Base-by-base conservation (phyloP, 208 protist genomes). In the Baffinella frigidus region DNA sequence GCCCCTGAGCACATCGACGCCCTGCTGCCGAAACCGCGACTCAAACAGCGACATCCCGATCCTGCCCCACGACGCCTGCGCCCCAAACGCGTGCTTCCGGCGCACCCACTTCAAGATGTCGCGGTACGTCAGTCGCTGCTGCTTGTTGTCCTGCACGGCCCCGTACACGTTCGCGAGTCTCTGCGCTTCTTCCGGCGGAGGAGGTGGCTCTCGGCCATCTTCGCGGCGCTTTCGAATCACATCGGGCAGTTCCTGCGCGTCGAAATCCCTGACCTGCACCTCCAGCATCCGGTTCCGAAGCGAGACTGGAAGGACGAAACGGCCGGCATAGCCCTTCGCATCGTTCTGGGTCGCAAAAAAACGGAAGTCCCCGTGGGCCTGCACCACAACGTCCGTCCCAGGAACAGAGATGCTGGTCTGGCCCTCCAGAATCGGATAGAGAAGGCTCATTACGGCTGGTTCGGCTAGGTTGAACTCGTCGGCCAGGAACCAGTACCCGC, bases 401-500 rank as follows among this genome's bases (percentile, higher is more conserved):
- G 73, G 73, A 36, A 81, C 45, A 7, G 7, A 11, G 43, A 81
- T 81, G 9, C 73, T 24, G 73, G 11, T n/a, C 39, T 81, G 73
- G 39, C 73, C 73, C 43, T 81, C 73, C 39, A 81, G 36, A 7
- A 81, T 27, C 24, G 73, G 73, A 48, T 56, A 81, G 14, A 81
- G 73, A 5, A 51, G 14, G 43, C 73, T 81, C 73, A 81, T 81
- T 17, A 81, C 73, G 7, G 73, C 73, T 30, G 73, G 73, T 36
- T 81, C 73, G 14, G 73, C 73, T 35, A 81, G 39, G 30, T 81
- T 45, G 39, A 81, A 81, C 73, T 81, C 73, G 73, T 81, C 73
- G 7, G 73, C 73, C 9, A 81, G 73, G 39, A 81, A 81, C 73
- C 73, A 81, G 24, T 48, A 45, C 73, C 73, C 73, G 5, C 45